Percentiles rank a stretch among this genome's conserved stretches.
phyloP scores from a whole-genome alignment of 2,329 filamentous ascomycete species.

The Pyrenophora teres region DNA sequence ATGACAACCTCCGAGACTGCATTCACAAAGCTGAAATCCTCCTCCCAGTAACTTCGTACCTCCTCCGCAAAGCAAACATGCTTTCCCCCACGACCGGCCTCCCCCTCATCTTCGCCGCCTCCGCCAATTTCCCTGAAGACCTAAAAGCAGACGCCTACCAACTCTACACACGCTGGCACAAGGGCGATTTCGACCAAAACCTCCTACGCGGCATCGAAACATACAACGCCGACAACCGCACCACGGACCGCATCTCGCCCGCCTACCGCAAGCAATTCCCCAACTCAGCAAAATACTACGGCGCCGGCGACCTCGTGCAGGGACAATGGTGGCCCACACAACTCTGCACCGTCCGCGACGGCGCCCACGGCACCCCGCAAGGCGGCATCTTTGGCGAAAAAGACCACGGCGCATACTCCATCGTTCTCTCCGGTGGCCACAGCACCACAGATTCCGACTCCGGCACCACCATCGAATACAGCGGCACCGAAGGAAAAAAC shows the following conservation, averaged over 20 bases:
- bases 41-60: constrained; percentile 34
- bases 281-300: constrained; percentile 42
- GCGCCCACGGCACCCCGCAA: constrained; percentile 57
- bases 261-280: constrained; percentile 23
- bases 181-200: constrained; percentile 50
- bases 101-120: constrained; percentile 47
- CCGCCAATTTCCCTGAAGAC: constrained; percentile 50
- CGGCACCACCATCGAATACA: constrained; percentile 58
- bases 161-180: constrained; percentile 54
- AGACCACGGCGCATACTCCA: constrained; percentile 57
- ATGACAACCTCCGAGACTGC: constrained; percentile 42
- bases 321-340: constrained; percentile 63
- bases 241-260: constrained; percentile 31
- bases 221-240: constrained; percentile 24
- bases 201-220: constrained; percentile 53
- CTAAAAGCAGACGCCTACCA: constrained; percentile 54
- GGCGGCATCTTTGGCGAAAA: constrained; percentile 56
- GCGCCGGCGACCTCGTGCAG: constrained; percentile 49
- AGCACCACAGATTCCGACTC: constrained; percentile 57
- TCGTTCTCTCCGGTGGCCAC: constrained; percentile 56
- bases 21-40: constrained; percentile 49
- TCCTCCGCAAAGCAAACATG: constrained; percentile 44
- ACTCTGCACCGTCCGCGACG: constrained; percentile 56
- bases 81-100: constrained; percentile 46
- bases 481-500: constrained; percentile 54